Evolutionary conservation across 2,329 filamentous ascomycete species (phyloP).

Genomic region (Venturia pyrina): DNA sequence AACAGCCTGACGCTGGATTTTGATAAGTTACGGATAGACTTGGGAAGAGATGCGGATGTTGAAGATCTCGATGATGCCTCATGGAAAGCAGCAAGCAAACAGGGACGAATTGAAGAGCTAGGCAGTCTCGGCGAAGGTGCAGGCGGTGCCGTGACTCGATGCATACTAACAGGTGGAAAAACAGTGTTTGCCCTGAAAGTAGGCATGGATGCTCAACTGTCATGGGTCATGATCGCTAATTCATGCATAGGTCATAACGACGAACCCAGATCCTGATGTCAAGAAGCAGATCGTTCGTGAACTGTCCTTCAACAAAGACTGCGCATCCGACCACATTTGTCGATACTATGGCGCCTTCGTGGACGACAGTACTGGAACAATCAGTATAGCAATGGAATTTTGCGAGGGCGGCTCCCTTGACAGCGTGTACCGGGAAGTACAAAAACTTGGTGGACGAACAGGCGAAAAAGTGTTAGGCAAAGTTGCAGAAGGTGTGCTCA

Average conservation of each 20-base stretch:
- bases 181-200: slow-evolving; percentile 96
- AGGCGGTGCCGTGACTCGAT: slow-evolving; percentile 87
- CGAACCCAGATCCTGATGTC: slow-evolving; percentile 92
- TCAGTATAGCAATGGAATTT: slow-evolving; percentile 98
- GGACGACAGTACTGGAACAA: slow-evolving; percentile 89
- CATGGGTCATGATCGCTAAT: slow-evolving; percentile 7
- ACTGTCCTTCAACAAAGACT: slow-evolving; percentile 95
- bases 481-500: slow-evolving; percentile 87
- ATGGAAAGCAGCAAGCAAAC: slow-evolving; percentile 86
- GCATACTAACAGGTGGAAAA: slow-evolving; percentile 80
- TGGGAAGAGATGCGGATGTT: slow-evolving; percentile 67
- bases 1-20: slow-evolving; percentile 68
- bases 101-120: slow-evolving; percentile 77
- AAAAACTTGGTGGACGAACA: slow-evolving; percentile 85
- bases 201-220: slow-evolving; percentile 18
- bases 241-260: slow-evolving; percentile 73
- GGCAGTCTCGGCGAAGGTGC: slow-evolving; percentile 90
- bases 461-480: slow-evolving; percentile 97
- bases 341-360: slow-evolving; percentile 96
- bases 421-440: slow-evolving; percentile 95
- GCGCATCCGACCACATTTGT: slow-evolving; percentile 91
- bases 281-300: slow-evolving; percentile 98
- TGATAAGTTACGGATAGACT: slow-evolving; percentile 68
- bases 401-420: slow-evolving; percentile 95
- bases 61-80: slow-evolving; percentile 92